A percentile compares a stretch with the other conserved stretches of the same genome.
Evolutionary conservation across 2,329 filamentous ascomycete genomes (phyloP).

Genomic region (Alternaria ventricosa): DNA sequence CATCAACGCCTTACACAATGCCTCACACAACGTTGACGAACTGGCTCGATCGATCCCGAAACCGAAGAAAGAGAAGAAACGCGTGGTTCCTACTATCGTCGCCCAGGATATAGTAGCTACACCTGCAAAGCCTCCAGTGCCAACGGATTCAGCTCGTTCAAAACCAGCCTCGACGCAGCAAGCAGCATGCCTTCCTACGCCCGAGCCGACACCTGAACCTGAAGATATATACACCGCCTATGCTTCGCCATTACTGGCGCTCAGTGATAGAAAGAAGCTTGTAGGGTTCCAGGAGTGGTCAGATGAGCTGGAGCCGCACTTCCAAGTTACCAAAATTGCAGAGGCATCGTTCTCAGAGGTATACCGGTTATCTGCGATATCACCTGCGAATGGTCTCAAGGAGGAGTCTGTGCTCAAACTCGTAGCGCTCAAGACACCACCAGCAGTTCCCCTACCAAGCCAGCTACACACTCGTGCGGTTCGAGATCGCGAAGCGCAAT

Average conservation of each 20-base stretch:
- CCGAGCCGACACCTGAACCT: conserved; percentile 29
- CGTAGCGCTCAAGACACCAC: conserved; percentile 42
- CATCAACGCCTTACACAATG: conserved; percentile 16
- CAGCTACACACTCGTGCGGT: conserved; percentile 46
- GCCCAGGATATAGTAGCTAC: not conserved
- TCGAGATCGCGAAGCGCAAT: conserved; percentile 55
- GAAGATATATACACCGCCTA: conserved; percentile 36
- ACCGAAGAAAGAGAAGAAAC: conserved; percentile 11
- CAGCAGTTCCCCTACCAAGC: conserved; percentile 42
- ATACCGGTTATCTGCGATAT: conserved; percentile 60
- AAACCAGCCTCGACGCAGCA: conserved; percentile 13
- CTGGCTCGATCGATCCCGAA: not conserved
- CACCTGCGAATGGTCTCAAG: conserved; percentile 27
- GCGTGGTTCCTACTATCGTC: not conserved
- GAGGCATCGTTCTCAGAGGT: conserved; percentile 73
- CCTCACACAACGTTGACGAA: not conserved
- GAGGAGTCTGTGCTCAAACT: conserved; percentile 59
- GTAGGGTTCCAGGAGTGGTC: conserved; percentile 53
- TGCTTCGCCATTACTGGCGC: conserved; percentile 34
- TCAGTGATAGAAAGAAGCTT: conserved; percentile 35
- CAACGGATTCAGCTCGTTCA: conserved; percentile 16
- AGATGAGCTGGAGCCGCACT: conserved; percentile 50
- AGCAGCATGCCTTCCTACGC: conserved; percentile 21
- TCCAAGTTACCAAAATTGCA: conserved; percentile 65
- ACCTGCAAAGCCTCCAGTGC: conserved; percentile 14